Conservation (phyloP, 495 filamentous ascomycete species). For the Penicillium samsonianum region DNA sequence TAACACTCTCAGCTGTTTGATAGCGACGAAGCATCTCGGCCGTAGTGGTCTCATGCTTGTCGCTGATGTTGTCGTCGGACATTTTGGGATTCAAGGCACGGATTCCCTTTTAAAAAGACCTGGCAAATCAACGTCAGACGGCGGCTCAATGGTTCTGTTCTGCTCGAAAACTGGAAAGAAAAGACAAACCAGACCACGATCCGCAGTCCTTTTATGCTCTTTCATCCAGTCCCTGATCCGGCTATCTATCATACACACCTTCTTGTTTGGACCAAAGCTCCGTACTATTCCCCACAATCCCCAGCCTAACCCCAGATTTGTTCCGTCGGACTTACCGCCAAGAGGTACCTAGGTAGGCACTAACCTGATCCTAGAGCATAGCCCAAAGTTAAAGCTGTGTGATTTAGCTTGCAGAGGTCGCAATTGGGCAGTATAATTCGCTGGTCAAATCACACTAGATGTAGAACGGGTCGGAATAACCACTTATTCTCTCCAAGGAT, state of each 20-base stretch:
- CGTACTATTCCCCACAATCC: not conserved
- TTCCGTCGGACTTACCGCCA: not conserved
- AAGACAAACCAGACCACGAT: not conserved
- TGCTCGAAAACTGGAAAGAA: not conserved
- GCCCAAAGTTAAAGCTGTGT: not conserved
- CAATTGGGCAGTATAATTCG: slow-evolving; percentile 5
- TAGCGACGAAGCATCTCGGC: slow-evolving; percentile 32
- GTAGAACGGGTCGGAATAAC: not conserved
- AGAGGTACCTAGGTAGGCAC: not conserved
- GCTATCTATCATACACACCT: not conserved
- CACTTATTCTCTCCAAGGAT: not conserved
- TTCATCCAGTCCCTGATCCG: not conserved
- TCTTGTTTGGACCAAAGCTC: not conserved
- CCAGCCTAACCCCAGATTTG: not conserved
- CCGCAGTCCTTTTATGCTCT: not conserved
- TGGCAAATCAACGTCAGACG: not conserved
- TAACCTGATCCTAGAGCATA: not conserved
- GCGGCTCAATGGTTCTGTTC: not conserved
- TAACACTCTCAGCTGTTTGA: slow-evolving; percentile 39
- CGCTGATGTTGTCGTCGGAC: slow-evolving; percentile 29
- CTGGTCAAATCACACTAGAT: not conserved
- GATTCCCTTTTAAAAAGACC: too few relatives aligned
- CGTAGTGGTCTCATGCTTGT: slow-evolving; percentile 23
- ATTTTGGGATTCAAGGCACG: slow-evolving; percentile 12
- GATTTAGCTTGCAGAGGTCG: not conserved